Base-by-base conservation (phyloP, 768 basidiomycete species). In the Amanita jacksonii region DNA sequence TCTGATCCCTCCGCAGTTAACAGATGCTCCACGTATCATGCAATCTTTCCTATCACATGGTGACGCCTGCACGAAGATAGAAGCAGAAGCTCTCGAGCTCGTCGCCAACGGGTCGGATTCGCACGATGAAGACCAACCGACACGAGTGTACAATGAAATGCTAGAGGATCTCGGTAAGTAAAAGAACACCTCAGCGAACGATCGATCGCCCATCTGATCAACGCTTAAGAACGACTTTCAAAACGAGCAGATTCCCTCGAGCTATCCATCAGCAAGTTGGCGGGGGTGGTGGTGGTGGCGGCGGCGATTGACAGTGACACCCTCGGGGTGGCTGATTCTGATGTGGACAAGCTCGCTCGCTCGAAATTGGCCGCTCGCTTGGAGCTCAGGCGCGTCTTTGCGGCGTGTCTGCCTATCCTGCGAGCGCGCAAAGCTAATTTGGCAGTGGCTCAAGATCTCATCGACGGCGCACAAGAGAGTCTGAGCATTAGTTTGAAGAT, bases 401-500 rank as follows among this genome's bases (percentile, higher is more conserved):
- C 59, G 3, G 69, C 73, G 0, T 73, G 71, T 47, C 52, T 75
- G 10, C 70, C 74, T 15, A 63, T 76, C 18, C 54, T 77, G 3
- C 60, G 62, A 8, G 70, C 70, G 1, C 68, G 75, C 3, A 62
- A 62, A 5, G 64, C 63, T 8, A 76, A 76, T 48, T 49, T 77
- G 15, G 49, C 59, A 10, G 63, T 72, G 64, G 74, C 74, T 0
- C 68, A 68, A 39, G 68, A 72, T 20, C 59, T 77, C 15, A 58
- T 76, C 19, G 69, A 73, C 45, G 66, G 68, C 18, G 68, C 70
- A 10, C 68, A 74, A 35, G 72, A 76, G 53, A 75, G 72, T 45
- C 55, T 67, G 18, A 71, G 67, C 38, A 62, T 72, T 24, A 60
- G 57, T 35, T 51, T 75, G 25, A 60, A 69, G n/a, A 63, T 74